Evolutionary conservation across 1,139 yeast genomes (phyloP).

Genomic region (Suhomyces taliae): DNA sequence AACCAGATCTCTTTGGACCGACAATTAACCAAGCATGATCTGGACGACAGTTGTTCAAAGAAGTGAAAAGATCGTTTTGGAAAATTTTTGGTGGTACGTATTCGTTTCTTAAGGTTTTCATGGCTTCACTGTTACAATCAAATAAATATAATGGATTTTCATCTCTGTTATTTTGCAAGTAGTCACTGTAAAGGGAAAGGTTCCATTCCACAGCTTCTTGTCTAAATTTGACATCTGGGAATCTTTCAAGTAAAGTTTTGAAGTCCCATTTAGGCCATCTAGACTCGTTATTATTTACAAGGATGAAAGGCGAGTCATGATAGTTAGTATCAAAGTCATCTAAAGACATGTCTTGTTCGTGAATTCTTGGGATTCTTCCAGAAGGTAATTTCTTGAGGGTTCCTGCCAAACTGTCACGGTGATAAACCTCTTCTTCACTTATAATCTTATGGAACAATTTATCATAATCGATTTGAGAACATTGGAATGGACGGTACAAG

Average conservation of each 20-base stretch:
- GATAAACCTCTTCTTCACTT: constrained; percentile 43
- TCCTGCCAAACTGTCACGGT: constrained; percentile 23
- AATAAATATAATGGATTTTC: constrained; percentile 84
- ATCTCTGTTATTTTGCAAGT: constrained; percentile 62
- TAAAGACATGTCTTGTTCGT: constrained; percentile 39
- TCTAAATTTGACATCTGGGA: constrained; percentile 63
- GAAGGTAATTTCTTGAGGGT: constrained; percentile 23
- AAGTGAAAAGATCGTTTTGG: constrained; percentile 49
- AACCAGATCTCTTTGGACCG: constrained; percentile 80
- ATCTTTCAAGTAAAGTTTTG: constrained; percentile 47
- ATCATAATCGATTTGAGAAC: constrained; percentile 66
- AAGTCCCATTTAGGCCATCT: constrained; percentile 76
- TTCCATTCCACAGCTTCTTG: constrained; percentile 89
- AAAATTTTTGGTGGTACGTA: constrained; percentile 57
- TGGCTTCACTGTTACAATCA: constrained; percentile 73
- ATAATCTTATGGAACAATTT: constrained; percentile 48
- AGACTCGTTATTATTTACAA: constrained; percentile 35
- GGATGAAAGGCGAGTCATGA: constrained; percentile 66
- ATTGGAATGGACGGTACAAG: constrained; percentile 76
- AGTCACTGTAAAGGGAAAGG: constrained; percentile 58
- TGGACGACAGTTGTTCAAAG: constrained; percentile 63
- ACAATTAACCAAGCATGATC: constrained; percentile 89
- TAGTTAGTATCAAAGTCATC: constrained; percentile 48
- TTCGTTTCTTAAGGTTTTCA: constrained; percentile 53
- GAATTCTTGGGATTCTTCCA: constrained; percentile 48